These are phyloP conservation scores for Meira nashicola DNA, from an alignment of 1,284 basidiomycete genomes.

Conservation along the genomic window DNA sequence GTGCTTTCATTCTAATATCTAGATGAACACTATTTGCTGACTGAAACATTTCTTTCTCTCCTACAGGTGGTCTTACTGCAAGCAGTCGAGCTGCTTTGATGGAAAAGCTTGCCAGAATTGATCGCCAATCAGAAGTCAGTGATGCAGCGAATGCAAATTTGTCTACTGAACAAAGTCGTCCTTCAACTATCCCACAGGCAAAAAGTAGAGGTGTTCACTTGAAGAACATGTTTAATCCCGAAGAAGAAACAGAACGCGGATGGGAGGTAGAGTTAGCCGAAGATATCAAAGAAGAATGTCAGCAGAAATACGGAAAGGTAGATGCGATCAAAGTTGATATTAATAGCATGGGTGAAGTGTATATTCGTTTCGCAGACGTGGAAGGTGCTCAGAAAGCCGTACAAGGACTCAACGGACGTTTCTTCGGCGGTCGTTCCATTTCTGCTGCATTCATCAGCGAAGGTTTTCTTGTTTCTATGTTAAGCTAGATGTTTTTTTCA, in stretches of 20 bases:
- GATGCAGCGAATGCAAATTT: conserved; percentile 15
- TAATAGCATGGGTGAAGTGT: conserved; percentile 87
- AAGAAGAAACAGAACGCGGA: conserved; percentile 89
- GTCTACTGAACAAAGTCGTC: conserved; percentile 11
- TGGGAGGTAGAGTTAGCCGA: conserved; percentile 96
- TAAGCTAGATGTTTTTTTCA: background rate
- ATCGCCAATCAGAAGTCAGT: conserved; percentile 1
- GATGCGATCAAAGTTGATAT: conserved; percentile 85
- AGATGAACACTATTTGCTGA: background rate
- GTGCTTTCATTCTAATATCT: background rate
- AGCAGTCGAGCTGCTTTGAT: conserved; percentile 44
- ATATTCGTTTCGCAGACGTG: conserved; percentile 78
- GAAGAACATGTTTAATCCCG: conserved; percentile 94
- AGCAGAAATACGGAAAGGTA: conserved; percentile 82
- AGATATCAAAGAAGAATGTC: conserved; percentile 90
- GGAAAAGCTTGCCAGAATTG: conserved; percentile 45
- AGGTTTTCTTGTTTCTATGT: conserved; percentile 5
- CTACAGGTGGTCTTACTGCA: conserved; percentile 36
- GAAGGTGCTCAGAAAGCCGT: conserved; percentile 77
- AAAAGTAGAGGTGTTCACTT: conserved; percentile 77
- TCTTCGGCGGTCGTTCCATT: conserved; percentile 47
- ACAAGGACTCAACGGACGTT: conserved; percentile 80
- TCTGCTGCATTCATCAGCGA: conserved; percentile 28
- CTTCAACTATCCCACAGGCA: conserved; percentile 64
- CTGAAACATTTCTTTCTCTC: background rate